Conservation (phyloP, 2,329 filamentous ascomycete genomes). For the Zopfia rhizophila region DNA sequence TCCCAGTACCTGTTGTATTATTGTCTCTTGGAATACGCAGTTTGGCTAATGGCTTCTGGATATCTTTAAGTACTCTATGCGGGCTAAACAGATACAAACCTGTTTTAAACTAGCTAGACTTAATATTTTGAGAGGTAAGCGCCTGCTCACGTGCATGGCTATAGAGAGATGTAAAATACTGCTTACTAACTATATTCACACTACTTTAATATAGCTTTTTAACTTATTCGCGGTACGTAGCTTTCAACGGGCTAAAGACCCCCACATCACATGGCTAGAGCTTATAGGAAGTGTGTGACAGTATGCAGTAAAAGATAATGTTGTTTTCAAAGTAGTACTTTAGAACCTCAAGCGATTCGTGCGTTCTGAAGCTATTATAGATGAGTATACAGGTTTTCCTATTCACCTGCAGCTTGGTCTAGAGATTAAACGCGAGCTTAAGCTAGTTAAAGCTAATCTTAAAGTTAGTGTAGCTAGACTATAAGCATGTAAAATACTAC, state of each 20-base stretch:
- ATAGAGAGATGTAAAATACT: conserved; percentile 38
- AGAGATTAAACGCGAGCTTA: too few relatives aligned
- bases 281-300: conserved; percentile 24
- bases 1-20: conserved; percentile 20
- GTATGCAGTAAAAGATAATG: conserved; percentile 44
- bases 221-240: conserved; percentile 35
- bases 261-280: conserved; percentile 34
- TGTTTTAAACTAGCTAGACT: conserved; percentile 30
- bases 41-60: conserved; percentile 29
- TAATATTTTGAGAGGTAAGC: conserved; percentile 40
- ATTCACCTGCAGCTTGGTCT: conserved; percentile 32
- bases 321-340: conserved; percentile 46
- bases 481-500: conserved; percentile 23
- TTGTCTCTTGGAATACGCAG: conserved; percentile 24
- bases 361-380: conserved; percentile 23
- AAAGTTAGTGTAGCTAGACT: too few relatives aligned
- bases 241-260: conserved; percentile 31
- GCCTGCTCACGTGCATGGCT: conserved; percentile 29
- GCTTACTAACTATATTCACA: conserved; percentile 28
- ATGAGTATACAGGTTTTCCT: conserved; percentile 43
- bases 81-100: conserved; percentile 41
- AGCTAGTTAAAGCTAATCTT: too few relatives aligned
- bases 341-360: conserved; percentile 47
- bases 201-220: conserved; percentile 30
- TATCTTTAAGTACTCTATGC: conserved; percentile 37